Evolutionary conservation across 192 early-diverging fungal species (phyloP).

Genomic region (Coemansia sp.): DNA sequence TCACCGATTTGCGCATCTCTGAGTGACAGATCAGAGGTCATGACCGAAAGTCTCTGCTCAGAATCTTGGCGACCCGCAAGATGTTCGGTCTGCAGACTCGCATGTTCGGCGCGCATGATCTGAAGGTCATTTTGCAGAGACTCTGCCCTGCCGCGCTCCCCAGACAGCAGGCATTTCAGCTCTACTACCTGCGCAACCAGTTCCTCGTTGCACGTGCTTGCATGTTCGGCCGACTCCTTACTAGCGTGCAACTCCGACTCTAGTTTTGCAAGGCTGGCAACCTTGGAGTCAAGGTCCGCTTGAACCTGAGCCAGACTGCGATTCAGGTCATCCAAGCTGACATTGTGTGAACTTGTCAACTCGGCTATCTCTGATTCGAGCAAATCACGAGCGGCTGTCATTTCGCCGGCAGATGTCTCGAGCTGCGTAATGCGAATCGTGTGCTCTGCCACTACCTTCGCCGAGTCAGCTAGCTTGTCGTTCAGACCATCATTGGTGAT

Average conservation of each 20-base stretch:
- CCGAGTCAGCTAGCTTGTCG: neutral
- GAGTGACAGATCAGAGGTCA: neutral
- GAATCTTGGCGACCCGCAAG: neutral
- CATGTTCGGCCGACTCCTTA: neutral
- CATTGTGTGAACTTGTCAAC: conserved; percentile 1
- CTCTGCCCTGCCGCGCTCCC: neutral
- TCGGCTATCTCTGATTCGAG: neutral
- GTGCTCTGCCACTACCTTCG: conserved; percentile 6
- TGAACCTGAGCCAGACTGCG: neutral
- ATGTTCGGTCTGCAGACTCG: neutral
- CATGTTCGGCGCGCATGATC: neutral
- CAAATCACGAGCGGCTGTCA: neutral
- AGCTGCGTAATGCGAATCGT: conserved; percentile 5
- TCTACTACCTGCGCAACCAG: neutral
- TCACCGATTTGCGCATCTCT: neutral
- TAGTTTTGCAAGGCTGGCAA: neutral
- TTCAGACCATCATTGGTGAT: conserved; percentile 18
- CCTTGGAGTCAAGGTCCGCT: neutral
- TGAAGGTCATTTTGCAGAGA: neutral
- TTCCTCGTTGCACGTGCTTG: neutral
- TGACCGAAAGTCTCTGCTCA: neutral
- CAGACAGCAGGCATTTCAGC: neutral
- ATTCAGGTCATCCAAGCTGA: neutral
- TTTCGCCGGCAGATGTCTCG: neutral
- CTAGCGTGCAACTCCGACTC: neutral